These are phyloP conservation scores for Boehmeria nivea DNA, from an alignment of 306 rosid species.

Conservation along the genomic window DNA sequence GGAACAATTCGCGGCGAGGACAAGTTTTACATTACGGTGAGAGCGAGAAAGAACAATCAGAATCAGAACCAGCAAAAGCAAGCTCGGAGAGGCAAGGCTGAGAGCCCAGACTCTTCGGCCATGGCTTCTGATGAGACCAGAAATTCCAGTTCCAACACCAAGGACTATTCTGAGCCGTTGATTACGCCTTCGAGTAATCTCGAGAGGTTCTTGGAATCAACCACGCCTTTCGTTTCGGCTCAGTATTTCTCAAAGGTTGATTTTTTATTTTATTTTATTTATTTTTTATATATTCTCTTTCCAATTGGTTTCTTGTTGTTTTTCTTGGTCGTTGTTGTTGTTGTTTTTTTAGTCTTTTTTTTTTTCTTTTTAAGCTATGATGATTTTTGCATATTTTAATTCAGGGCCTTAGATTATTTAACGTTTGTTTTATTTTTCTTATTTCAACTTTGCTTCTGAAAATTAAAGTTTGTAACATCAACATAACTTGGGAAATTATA, in stretches of 20 bases:
- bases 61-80: slow-evolving; percentile 45
- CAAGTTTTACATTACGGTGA: slow-evolving; percentile 61
- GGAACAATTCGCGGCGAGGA: slow-evolving; percentile 54
- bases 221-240: slow-evolving; percentile 63
- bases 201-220: slow-evolving; percentile 63
- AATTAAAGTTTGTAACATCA: too few relatives aligned
- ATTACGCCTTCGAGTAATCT: slow-evolving; percentile 39
- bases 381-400: too few relatives aligned
- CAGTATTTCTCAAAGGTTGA: slow-evolving; percentile 78
- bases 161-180: slow-evolving; percentile 29
- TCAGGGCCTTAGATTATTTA: too few relatives aligned
- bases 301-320: too few relatives aligned
- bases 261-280: slow-evolving; percentile 14
- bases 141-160: slow-evolving; percentile 21
- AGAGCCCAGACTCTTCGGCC: slow-evolving; percentile 35
- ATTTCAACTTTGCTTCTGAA: too few relatives aligned
- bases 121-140: slow-evolving; percentile 34
- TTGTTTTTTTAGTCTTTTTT: too few relatives aligned
- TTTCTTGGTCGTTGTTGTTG: too few relatives aligned
- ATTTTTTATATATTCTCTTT: too few relatives aligned
- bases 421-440: too few relatives aligned
- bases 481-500: too few relatives aligned
- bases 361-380: too few relatives aligned
- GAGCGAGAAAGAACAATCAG: slow-evolving; percentile 41
- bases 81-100: slow-evolving; percentile 37